Conservation (phyloP, 495 filamentous ascomycete species). For the Aspergillus conjunctus region DNA sequence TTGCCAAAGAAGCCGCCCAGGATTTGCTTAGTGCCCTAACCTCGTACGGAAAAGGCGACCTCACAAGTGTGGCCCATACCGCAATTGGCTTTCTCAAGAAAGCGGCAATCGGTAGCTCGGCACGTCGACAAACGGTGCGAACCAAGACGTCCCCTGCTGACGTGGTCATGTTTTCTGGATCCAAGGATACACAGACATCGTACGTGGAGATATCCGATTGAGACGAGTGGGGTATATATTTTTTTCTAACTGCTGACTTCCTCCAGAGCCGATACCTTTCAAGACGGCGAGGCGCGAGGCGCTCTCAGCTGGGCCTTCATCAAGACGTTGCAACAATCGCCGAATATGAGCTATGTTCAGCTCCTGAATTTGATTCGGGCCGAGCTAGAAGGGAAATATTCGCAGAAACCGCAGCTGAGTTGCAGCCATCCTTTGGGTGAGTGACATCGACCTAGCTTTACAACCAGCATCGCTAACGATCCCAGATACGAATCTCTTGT, state of each 20-base stretch:
- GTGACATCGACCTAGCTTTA: constrained; percentile 19
- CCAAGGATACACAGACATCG: constrained; percentile 90
- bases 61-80: constrained; percentile 75
- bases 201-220: constrained; percentile 24
- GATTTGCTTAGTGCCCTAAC: constrained; percentile 85
- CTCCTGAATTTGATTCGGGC: constrained; percentile 91
- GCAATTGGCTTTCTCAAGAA: constrained; percentile 92
- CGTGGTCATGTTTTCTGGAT: constrained; percentile 96
- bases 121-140: constrained; percentile 70
- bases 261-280: constrained; percentile 47
- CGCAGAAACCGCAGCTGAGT: constrained; percentile 95
- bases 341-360: constrained; percentile 95
- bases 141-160: constrained; percentile 96
- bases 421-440: constrained; percentile 95
- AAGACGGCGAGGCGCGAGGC: constrained; percentile 81
- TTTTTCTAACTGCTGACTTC: constrained; percentile 4
- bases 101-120: constrained; percentile 76
- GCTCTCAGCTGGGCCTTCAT: constrained; percentile 99
- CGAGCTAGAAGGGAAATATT: constrained; percentile 87
- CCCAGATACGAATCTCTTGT: constrained; percentile 45
- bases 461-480: constrained; percentile 23
- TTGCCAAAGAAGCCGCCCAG: constrained; percentile 95
- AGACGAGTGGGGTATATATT: neutral
- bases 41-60: constrained; percentile 84
- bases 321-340: constrained; percentile 85